phyloP scores from a whole-genome alignment of 306 rosid genomes.

The Citrullus mucosospermus region DNA sequence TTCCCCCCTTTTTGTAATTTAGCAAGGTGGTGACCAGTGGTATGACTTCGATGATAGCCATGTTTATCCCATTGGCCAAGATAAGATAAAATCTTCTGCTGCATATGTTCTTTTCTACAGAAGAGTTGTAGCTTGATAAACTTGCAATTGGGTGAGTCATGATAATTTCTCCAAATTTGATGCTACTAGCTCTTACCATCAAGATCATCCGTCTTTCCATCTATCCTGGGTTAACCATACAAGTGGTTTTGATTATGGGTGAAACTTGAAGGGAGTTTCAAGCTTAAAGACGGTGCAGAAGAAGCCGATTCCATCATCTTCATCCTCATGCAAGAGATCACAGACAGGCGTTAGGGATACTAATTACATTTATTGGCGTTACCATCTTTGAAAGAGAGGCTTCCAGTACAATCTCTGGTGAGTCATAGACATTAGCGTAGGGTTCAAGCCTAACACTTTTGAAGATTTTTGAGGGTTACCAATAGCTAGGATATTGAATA shows the following conservation, averaged over 20 bases:
- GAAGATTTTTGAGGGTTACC: not conserved
- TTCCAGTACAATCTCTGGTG: not conserved
- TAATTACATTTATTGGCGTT: not conserved
- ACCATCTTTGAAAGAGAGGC: not conserved
- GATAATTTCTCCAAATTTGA: not conserved
- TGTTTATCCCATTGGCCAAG: slow-evolving; percentile 66
- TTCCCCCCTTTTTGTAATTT: slow-evolving; percentile 18
- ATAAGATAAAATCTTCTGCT: slow-evolving; percentile 91
- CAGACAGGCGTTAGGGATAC: not conserved
- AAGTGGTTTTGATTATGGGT: not conserved
- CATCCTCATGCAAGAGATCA: not conserved
- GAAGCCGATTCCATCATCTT: not conserved
- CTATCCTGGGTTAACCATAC: not conserved
- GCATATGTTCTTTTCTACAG: slow-evolving; percentile 96
- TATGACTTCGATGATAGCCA: slow-evolving; percentile 87
- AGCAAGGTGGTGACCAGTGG: slow-evolving; percentile 96
- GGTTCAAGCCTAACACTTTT: slow-evolving; percentile 1
- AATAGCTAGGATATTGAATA: not conserved
- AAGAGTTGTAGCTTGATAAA: slow-evolving; percentile 38
- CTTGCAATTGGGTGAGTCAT: not conserved
- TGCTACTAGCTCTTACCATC: not conserved
- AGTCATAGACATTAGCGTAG: not conserved
- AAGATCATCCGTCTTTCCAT: not conserved
- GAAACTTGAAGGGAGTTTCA: not conserved
- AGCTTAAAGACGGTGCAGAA: not conserved